Evolutionary conservation across 1,139 yeast genomes (phyloP), one percentile per base, ranked within the genome.

Genomic region (Tardiomyces depauwii): DNA sequence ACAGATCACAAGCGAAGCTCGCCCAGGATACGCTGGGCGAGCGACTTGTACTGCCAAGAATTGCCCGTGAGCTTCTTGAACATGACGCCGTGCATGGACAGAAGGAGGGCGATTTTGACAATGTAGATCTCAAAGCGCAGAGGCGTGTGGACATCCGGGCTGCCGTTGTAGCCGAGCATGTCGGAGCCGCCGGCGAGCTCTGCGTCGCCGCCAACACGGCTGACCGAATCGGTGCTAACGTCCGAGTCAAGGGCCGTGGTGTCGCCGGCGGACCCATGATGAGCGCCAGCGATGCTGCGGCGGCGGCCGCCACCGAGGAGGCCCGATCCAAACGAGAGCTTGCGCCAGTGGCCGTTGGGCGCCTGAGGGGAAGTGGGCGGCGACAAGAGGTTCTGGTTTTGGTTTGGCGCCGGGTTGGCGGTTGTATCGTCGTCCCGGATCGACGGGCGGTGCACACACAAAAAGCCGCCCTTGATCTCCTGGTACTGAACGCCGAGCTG

Each of bases 401-500:
- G 25, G 25, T 21, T 21, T 21, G 16, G 10, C 16, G n/a, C 3
- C 16, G 11, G 16, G n/a, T 11, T 11, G 16, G 36, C 36, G 16
- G 5, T 5, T 3, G 16, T 11, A 30, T 44, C 50, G 18, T 19
- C 36, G 3, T 30, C 36, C 38, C 50, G 54, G 42, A 58, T 56
- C 10, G 59, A 52, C 4, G 84, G 80, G 23, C 77, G 73, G 61
- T 84, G 91, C 12, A 80, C 73, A 67, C 98, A 91, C 33, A 85
- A 75, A 62, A 91, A 91, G 0, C 97, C 98, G 47, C 97, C 97
- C 58, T 83, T 83, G 21, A 91, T 95, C 64, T 91, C 98, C 53
- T 81, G 84, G 61, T 77, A 89, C 53, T 80, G 78, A 42, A 91
- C 93, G 19, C 88, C 89, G 58, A 87, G 70, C 53, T 78, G 78